Base-by-base conservation (phyloP, 2,329 filamentous ascomycete species). In the Pseudogymnoascus sp. region DNA sequence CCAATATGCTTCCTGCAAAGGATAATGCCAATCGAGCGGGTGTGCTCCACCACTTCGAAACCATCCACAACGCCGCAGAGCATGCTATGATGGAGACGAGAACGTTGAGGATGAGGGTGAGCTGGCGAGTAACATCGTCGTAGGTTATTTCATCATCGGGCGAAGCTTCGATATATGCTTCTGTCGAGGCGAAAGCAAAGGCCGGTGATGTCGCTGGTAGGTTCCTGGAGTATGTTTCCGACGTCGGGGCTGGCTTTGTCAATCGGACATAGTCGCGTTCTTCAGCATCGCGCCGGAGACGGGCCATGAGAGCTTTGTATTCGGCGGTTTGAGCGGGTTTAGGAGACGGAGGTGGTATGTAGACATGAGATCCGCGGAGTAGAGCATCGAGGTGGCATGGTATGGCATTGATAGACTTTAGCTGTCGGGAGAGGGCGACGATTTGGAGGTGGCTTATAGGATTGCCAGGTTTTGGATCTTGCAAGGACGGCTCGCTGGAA, bases 81-180 rank as follows among this genome's bases (percentile, higher is more conserved):
- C 89, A 89, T 50, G 93, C 90, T 2, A 93, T 78, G 62, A 97
- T 89, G 61, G 91, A 96, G 62, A 96, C 81, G 40, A 97, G 78
- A 60, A 97, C 91, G 74, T 97, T 99, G 70, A 96, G 82, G 61
- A 97, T 91, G 6, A 97, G 80, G 44, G 89, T 87, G 63, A 95
- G 78, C 71, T 95, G 91, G n/a, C 89, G 82, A 73, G 93, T 89
- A 1, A 95, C 81, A 65, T 95, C 90, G 37, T 84, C 82, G 67
- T 87, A 87, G 2, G 86, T 87, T 2, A 89, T 77, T 1, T 88
- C 86, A 66, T 91, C 89, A 67, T 84, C 78, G 64, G 81, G 81
- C 6, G 68, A 59, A 62, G 74, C 66, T 16, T 68, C 60, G 5
- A 78, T 70, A 64, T 82, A 82, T 25, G 76, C 75, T 16, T 75